phyloP scores from a whole-genome alignment of 129 eudicot species.

The Smallanthus sonchifolius region DNA sequence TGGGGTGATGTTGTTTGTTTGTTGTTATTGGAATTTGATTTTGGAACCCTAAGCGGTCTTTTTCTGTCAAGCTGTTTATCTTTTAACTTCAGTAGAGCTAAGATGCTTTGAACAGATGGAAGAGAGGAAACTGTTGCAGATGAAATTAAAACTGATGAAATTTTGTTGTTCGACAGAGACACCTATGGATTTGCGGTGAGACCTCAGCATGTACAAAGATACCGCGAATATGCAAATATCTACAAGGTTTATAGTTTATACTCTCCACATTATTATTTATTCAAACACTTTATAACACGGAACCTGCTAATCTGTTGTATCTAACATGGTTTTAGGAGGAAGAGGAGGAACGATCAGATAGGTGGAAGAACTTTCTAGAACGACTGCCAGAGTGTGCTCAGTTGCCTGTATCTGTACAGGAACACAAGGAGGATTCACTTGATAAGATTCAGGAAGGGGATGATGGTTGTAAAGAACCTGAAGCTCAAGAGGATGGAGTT shows the following conservation, averaged over 20 bases:
- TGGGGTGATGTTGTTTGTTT: no score
- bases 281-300: background rate
- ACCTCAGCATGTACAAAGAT: slow-evolving; percentile 92
- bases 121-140: no score
- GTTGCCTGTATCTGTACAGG: slow-evolving; percentile 35
- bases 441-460: slow-evolving; percentile 29
- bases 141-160: background rate
- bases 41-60: background rate
- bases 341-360: slow-evolving; percentile 95
- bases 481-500: slow-evolving; percentile 27
- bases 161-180: slow-evolving; percentile 42
- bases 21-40: background rate
- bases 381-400: slow-evolving; percentile 59
- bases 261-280: no score
- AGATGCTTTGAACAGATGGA: no score
- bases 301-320: background rate
- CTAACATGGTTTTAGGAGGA: slow-evolving; percentile 59
- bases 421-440: background rate
- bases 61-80: no score
- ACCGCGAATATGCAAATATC: slow-evolving; percentile 83
- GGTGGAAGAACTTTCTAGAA: slow-evolving; percentile 81
- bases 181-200: slow-evolving; percentile 93
- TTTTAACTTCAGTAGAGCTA: no score
- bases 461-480: slow-evolving; percentile 25
- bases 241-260: slow-evolving; percentile 81